Conservation (phyloP, 2,329 filamentous ascomycete genomes). For the Aspergillus persii region DNA sequence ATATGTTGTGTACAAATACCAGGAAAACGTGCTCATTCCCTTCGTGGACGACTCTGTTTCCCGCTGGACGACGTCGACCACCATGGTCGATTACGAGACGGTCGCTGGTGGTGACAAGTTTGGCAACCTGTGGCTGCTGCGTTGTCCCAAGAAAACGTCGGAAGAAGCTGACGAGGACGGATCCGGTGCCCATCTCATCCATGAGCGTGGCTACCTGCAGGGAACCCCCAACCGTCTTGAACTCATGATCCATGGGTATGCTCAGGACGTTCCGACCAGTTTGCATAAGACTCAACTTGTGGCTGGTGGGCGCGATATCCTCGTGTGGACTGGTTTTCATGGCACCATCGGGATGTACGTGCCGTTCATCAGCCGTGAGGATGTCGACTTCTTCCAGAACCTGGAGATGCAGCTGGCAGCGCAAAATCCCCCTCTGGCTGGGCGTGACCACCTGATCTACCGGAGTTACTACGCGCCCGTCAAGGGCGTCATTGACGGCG, state of each 20-base stretch:
- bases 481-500: constrained; percentile 95
- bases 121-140: constrained; percentile 90
- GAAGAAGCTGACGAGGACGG: constrained; percentile 90
- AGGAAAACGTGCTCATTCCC: constrained; percentile 86
- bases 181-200: constrained; percentile 83
- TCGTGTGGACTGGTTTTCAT: constrained; percentile 92
- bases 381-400: constrained; percentile 96
- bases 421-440: constrained; percentile 83
- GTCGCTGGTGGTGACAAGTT: constrained; percentile 96
- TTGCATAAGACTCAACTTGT: constrained; percentile 87
- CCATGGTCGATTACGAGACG: constrained; percentile 98
- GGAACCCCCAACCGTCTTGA: constrained; percentile 82
- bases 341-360: constrained; percentile 92
- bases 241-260: constrained; percentile 83
- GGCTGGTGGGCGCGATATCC: constrained; percentile 83
- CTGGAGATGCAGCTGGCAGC: constrained; percentile 83
- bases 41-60: constrained; percentile 89
- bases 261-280: constrained; percentile 87
- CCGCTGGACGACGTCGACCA: constrained; percentile 84
- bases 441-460: constrained; percentile 93
- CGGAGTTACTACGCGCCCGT: constrained; percentile 93
- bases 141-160: constrained; percentile 80
- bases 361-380: constrained; percentile 86
- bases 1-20: constrained; percentile 89
- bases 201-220: constrained; percentile 85